Conservation (phyloP, 2,329 filamentous ascomycete genomes). For the Colletotrichum sansevieriae region DNA sequence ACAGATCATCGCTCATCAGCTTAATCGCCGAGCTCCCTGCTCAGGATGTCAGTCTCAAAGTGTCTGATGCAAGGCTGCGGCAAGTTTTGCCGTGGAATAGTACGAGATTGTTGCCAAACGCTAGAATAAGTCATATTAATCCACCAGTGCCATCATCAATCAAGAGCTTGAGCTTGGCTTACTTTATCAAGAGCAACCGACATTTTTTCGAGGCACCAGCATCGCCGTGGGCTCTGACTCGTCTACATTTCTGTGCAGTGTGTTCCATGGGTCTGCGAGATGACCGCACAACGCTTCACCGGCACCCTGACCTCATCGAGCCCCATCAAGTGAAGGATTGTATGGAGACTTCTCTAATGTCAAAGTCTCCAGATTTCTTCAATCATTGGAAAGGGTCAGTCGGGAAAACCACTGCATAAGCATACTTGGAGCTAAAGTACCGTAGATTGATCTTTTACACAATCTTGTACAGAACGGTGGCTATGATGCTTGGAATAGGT, state of each 20-base stretch:
- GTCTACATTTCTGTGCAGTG: too few relatives aligned
- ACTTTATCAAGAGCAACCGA: slow-evolving; percentile 2
- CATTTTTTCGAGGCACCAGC: neutral
- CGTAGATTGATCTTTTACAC: too few relatives aligned
- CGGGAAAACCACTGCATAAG: too few relatives aligned
- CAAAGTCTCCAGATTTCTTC: too few relatives aligned
- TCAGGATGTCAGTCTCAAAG: neutral
- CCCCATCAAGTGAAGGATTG: neutral
- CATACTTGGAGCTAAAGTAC: too few relatives aligned
- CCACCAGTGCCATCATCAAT: neutral
- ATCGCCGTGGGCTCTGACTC: too few relatives aligned
- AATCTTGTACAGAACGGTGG: too few relatives aligned
- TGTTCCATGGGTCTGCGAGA: too few relatives aligned
- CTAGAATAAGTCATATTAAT: neutral
- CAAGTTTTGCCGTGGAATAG: slow-evolving; percentile 29
- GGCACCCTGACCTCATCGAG: too few relatives aligned
- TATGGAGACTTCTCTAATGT: neutral
- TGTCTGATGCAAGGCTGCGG: slow-evolving; percentile 29
- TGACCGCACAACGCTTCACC: too few relatives aligned
- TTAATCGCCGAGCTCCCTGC: slow-evolving; percentile 1
- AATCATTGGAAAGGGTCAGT: too few relatives aligned
- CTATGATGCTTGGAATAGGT: too few relatives aligned
- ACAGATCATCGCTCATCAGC: neutral
- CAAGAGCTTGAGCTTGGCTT: neutral
- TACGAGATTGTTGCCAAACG: neutral